Evolutionary conservation across 169 alveolate genomes (phyloP), one percentile per base, ranked within the genome.

Genomic region (Plasmodium gonderi): DNA sequence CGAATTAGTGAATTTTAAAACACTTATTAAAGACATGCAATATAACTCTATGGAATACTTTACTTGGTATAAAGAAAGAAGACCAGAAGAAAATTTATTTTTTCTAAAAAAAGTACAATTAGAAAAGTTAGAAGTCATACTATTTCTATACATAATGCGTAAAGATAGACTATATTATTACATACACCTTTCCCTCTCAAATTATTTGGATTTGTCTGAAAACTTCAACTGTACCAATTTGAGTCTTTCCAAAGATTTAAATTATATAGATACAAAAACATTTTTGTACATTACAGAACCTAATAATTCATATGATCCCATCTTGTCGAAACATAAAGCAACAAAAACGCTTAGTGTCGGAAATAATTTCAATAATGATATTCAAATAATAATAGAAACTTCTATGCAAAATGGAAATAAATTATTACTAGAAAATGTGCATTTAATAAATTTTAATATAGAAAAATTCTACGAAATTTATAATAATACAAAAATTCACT

Each of bases 301-400:
- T 9, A 49, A 75, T 31, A 36, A 64, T 14, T 33, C 23, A 5
- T 75, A 90, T 64, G 78, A 81, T 60, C 42, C 45, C 17, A 40
- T 54, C 17, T 51, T 64, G 23, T 65, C 89, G 47, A 83, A 77
- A 83, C 33, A 90, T 29, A 81, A 60, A 74, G 49, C 20, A 0
- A 90, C 78, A 60, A 90, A 90, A 90, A 90, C 90, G 14, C 29
- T 80, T 31, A 81, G 91, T 65, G 89, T 81, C 8, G 91, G 91
- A 1, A 90, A 90, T 40, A 90, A 90, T 65, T 77, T 90, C 36
- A 80, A 90, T 54, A 90, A 40, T 81, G 79, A 81, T 54, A 90
- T 77, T 14, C 91, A 90, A 90, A 81, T 90, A 54, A 11, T 78
- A 11, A 90, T 90, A 12, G 91, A 90, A 90, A 81, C 91, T 9